Conservation (phyloP, 768 basidiomycete genomes). For the Cystofilobasidium capitatum region DNA sequence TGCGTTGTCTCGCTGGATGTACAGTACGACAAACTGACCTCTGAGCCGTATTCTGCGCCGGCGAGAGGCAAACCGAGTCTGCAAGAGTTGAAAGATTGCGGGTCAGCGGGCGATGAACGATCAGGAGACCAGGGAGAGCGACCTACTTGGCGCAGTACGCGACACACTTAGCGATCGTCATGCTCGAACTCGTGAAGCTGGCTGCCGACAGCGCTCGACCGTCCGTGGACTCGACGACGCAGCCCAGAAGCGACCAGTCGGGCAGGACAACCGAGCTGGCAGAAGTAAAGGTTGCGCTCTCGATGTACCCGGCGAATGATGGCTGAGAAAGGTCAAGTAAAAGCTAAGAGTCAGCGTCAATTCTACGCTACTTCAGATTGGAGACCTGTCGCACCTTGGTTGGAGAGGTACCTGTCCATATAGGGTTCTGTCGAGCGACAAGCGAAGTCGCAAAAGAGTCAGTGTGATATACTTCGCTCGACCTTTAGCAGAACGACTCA, state of each 20-base stretch:
- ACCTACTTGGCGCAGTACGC: slow-evolving; percentile 15
- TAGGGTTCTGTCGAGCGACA: too few relatives aligned
- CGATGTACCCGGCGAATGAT: slow-evolving; percentile 31
- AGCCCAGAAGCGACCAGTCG: slow-evolving; percentile 35
- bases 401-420: slow-evolving; percentile 35
- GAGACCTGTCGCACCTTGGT: slow-evolving; percentile 22
- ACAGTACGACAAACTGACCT: too few relatives aligned
- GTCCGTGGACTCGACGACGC: slow-evolving; percentile 36
- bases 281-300: slow-evolving; percentile 28
- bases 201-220: slow-evolving; percentile 35
- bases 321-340: slow-evolving; percentile 24
- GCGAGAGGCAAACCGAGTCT: slow-evolving; percentile 33
- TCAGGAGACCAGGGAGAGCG: slow-evolving; percentile 14
- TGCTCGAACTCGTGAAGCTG: slow-evolving; percentile 31
- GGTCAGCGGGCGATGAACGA: slow-evolving; percentile 20
- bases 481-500: too few relatives aligned
- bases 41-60: slow-evolving; percentile 35
- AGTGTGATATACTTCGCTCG: not conserved
- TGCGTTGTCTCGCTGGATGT: too few relatives aligned
- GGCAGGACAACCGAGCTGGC: slow-evolving; percentile 33
- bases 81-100: slow-evolving; percentile 1
- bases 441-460: too few relatives aligned
- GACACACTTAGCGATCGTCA: slow-evolving; percentile 35
- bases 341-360: too few relatives aligned
- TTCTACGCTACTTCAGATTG: too few relatives aligned